Percentiles rank a stretch among this genome's conserved stretches.
These are phyloP conservation scores for Phanerochaete carnosa DNA, from an alignment of 768 basidiomycete species.

Conservation along the genomic window DNA sequence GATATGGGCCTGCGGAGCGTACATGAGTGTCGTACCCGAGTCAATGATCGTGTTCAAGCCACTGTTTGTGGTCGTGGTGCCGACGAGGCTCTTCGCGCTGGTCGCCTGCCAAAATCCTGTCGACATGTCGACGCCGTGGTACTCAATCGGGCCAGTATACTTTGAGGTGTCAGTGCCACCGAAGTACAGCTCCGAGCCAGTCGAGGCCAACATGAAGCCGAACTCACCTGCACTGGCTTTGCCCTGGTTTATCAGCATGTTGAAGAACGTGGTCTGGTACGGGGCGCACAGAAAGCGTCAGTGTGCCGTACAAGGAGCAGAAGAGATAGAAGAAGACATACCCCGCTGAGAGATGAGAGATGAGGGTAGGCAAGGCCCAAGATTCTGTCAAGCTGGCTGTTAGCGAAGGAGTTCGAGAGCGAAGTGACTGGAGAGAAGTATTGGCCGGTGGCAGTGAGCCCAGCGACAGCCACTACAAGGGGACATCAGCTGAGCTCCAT, in stretches of 20 bases:
- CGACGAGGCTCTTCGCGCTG: constrained; percentile 18
- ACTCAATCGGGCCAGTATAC: constrained; percentile 36
- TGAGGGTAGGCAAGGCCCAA: constrained; percentile 30
- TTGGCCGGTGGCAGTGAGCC: constrained; percentile 33
- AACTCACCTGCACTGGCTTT: constrained; percentile 27
- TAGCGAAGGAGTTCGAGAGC: constrained; percentile 18
- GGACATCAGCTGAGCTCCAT: not conserved
- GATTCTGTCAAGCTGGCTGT: constrained; percentile 22
- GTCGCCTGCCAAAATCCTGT: constrained; percentile 26
- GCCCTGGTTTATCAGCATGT: constrained; percentile 22
- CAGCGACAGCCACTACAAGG: constrained; percentile 37
- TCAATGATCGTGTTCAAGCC: constrained; percentile 29
- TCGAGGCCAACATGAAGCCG: constrained; percentile 37
- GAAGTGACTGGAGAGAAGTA: constrained; percentile 24
- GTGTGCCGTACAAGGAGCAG: constrained; percentile 14
- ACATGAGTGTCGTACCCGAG: constrained; percentile 19
- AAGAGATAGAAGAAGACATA: too few relatives aligned
- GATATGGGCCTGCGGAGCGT: constrained; percentile 14
- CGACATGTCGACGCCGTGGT: constrained; percentile 17
- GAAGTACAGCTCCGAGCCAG: constrained; percentile 33
- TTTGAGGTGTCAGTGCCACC: constrained; percentile 39
- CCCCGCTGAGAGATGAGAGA: constrained; percentile 23
- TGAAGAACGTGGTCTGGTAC: constrained; percentile 26
- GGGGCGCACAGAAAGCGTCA: constrained; percentile 6
- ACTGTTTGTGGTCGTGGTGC: constrained; percentile 14